Evolutionary conservation across 495 filamentous ascomycete species (phyloP).

Genomic region (Penicillium soppii): DNA sequence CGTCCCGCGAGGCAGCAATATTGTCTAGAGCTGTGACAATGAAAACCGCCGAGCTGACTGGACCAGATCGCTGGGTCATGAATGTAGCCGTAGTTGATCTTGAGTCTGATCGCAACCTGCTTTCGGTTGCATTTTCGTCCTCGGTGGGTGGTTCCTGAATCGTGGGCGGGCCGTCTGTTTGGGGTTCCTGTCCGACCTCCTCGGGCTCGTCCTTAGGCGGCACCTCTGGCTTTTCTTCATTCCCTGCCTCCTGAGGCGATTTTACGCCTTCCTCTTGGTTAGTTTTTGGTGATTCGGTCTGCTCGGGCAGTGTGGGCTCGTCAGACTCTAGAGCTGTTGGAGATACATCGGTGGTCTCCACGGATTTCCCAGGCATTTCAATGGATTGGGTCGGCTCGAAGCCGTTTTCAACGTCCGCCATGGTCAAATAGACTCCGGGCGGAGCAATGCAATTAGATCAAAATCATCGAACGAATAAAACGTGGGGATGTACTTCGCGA

Average conservation of each 20-base stretch:
- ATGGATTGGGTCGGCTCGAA: slow-evolving; percentile 31
- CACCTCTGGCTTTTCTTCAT: slow-evolving; percentile 22
- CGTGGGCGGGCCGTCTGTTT: slow-evolving; percentile 18
- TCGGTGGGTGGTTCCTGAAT: slow-evolving; percentile 27
- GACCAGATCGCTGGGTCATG: slow-evolving; percentile 50
- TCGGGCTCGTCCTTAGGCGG: slow-evolving; percentile 23
- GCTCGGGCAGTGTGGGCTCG: slow-evolving; percentile 32
- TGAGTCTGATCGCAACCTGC: slow-evolving; percentile 55
- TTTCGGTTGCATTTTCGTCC: slow-evolving; percentile 32
- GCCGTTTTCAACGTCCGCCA: slow-evolving; percentile 48
- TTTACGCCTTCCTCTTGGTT: slow-evolving; percentile 23
- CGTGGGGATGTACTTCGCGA: slow-evolving; percentile 1
- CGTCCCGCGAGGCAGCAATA: slow-evolving; percentile 87
- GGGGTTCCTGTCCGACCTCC: slow-evolving; percentile 5
- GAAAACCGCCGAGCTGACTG: slow-evolving; percentile 91
- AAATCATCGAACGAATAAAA: slow-evolving; percentile 36
- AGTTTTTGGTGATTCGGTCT: slow-evolving; percentile 30
- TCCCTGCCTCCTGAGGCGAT: neutral
- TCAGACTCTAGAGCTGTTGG: slow-evolving; percentile 27
- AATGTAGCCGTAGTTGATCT: slow-evolving; percentile 56
- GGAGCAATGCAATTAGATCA: slow-evolving; percentile 29
- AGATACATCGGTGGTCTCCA: slow-evolving; percentile 33
- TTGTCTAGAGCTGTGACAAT: slow-evolving; percentile 88
- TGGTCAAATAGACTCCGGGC: slow-evolving; percentile 41
- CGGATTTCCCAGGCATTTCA: slow-evolving; percentile 31